Base-by-base conservation (phyloP, 768 basidiomycete genomes). In the Panaeolus cyanescens region DNA sequence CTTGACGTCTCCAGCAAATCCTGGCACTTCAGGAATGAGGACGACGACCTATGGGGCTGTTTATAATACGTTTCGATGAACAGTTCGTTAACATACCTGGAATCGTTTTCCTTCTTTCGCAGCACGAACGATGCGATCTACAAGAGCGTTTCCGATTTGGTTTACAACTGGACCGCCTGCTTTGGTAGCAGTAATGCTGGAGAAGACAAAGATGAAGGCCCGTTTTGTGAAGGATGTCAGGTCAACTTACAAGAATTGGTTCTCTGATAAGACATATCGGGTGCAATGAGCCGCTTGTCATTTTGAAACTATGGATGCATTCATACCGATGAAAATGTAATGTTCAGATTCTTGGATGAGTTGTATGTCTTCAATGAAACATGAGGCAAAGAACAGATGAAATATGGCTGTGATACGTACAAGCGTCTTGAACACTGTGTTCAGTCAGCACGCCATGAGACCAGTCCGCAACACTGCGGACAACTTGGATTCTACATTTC, bases 381-480 rank as follows among this genome's bases (percentile, higher is more conserved):
- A 50, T 61, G 17, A 32, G 25, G 28, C 25, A 7, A 30, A 20
- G 19, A 32, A n/a, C n/a, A n/a, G 32, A 60, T 58, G 39, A n/a
- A 55, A 39, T 56, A 53, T 22, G 32, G 19, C 22, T n/a, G n/a
- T n/a, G n/a, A n/a, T 31, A 84, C 90, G 71, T 68, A 93, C 92
- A 95, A 53, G 96, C 96, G 66, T 94, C 91, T 75, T 97, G 96
- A 62, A 99, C 94, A 73, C 92, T 95, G 61, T 87, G 85, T 73
- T 98, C 96, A 3, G 85, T 90, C 64, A 96, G 79, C 33, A 95
- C 91, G 2, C 96, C 96, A 67, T 95, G 93, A 68, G 89, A 92
- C 96, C 96, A 99, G 74, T 98, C 96, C 1, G 83, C 87, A 20
- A 95, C 91, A 62, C 91, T 93, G 58, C 96, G 85, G 40, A 93